Base-by-base conservation (phyloP, 805 yeast genomes). In the Vanderwaltozyma yarrowii region DNA sequence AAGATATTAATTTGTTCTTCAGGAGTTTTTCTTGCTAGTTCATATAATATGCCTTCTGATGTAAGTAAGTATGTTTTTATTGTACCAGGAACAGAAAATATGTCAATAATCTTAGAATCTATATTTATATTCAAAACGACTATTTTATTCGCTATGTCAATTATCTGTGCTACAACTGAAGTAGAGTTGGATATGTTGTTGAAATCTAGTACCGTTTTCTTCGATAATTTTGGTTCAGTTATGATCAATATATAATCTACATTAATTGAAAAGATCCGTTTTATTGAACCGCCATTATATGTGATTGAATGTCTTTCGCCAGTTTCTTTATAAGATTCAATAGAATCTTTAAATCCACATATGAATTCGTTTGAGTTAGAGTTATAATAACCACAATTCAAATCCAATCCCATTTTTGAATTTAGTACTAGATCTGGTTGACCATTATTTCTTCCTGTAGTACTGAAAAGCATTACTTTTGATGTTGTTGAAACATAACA, bases 361-460 rank as follows among this genome's bases (percentile, higher is more conserved):
- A 87, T 62, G 40, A 86, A 66, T 38, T 71, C 70, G 14, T 70
- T 68, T 2, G 67, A 54, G 6, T 58, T 59, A 1, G 58, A 45
- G 11, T 68, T 71, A 21, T 62, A 57, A 29, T 68, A 65, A 2
- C 70, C 67, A 35, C 62, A 55, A 33, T 56, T 46, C 28, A 71
- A 43, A 29, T 64, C 70, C 2, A 74, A 70, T 9, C 80, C 80
- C 26, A 56, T 51, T 1, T 50, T 33, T 6, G 56, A 49, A 27
- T 74, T 78, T n/a, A 76, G 52, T 0, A 69, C 50, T 3, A 58
- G 46, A 27, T 66, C 70, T 1, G 82, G 79, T 38, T 73, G 73
- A 0, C 88, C 84, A 35, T 75, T 76, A 54, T 81, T 82, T 52
- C 85, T 69, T 0, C 95, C 95, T 1, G 78, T 71, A 0, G 96